Evolutionary conservation across 371 early-diverging fungal species (phyloP).

Genomic region (Mortierella sp.): DNA sequence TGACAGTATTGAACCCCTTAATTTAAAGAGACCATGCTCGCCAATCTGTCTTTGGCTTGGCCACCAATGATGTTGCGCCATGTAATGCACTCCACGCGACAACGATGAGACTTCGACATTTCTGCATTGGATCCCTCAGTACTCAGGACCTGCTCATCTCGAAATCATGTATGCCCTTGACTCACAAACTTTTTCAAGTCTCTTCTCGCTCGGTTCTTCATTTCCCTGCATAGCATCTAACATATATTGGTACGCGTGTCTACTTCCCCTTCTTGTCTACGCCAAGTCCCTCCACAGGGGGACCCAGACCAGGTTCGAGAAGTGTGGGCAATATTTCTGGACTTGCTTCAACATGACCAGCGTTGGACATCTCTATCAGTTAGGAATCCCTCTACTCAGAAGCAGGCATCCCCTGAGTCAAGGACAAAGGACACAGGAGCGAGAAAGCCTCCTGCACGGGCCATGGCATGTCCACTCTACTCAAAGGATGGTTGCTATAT

Average conservation of each 20-base stretch:
- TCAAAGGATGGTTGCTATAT: constrained; percentile 28
- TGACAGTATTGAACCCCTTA: too few relatives aligned
- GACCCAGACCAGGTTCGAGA: constrained; percentile 19
- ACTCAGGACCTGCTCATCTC: constrained; percentile 49
- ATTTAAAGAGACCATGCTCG: too few relatives aligned
- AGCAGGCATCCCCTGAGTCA: neutral
- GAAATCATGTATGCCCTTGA: constrained; percentile 35
- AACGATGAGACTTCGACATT: constrained; percentile 31
- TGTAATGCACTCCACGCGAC: too few relatives aligned
- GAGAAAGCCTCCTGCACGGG: neutral
- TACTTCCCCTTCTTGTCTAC: too few relatives aligned
- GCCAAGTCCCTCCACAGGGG: constrained; percentile 2
- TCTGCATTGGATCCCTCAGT: constrained; percentile 41
- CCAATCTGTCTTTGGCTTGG: neutral
- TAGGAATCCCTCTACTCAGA: neutral
- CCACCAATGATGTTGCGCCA: neutral
- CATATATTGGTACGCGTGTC: too few relatives aligned
- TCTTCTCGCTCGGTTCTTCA: too few relatives aligned
- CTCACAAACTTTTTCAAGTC: neutral
- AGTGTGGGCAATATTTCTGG: constrained; percentile 40
- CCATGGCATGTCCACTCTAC: constrained; percentile 15
- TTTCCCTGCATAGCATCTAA: neutral
- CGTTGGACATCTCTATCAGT: constrained; percentile 12
- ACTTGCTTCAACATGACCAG: constrained; percentile 33
- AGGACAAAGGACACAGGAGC: neutral